Conservation (phyloP, 2,329 filamentous ascomycete species). For the Myriosclerotinia curreyana region DNA sequence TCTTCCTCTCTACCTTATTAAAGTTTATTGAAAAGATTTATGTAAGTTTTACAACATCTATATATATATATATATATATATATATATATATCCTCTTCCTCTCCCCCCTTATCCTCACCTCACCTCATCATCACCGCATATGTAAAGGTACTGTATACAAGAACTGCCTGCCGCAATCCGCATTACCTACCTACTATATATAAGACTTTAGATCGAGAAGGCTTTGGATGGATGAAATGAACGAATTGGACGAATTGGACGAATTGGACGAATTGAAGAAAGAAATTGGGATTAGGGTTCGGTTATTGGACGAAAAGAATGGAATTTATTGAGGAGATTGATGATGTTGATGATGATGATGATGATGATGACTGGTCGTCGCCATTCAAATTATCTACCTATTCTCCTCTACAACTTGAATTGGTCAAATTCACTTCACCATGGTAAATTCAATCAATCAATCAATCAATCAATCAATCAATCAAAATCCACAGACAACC, state of each 20-base stretch:
- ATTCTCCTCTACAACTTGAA: background rate
- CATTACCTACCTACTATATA: background rate
- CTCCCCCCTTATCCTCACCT: background rate
- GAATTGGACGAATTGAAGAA: background rate
- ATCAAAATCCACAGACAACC: background rate
- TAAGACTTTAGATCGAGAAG: background rate
- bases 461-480: no score
- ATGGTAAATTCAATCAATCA: background rate
- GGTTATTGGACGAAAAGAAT: background rate
- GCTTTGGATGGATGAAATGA: background rate
- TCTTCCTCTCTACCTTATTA: background rate
- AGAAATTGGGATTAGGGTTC: background rate
- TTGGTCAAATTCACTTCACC: background rate
- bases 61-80: no score
- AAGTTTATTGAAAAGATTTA: background rate
- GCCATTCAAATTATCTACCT: no score
- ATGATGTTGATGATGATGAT: no score
- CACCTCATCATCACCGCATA: constrained; percentile 9
- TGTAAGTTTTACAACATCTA: constrained; percentile 18
- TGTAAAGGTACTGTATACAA: constrained; percentile 4
- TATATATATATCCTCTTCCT: background rate
- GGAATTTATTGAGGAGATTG: background rate
- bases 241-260: background rate
- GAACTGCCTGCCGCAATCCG: constrained; percentile 19
- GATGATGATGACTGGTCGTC: background rate